Percentiles rank a stretch among this genome's conserved stretches.
These are phyloP conservation scores for Hemileccinum impolitum DNA, from an alignment of 768 basidiomycete species.

Conservation along the genomic window DNA sequence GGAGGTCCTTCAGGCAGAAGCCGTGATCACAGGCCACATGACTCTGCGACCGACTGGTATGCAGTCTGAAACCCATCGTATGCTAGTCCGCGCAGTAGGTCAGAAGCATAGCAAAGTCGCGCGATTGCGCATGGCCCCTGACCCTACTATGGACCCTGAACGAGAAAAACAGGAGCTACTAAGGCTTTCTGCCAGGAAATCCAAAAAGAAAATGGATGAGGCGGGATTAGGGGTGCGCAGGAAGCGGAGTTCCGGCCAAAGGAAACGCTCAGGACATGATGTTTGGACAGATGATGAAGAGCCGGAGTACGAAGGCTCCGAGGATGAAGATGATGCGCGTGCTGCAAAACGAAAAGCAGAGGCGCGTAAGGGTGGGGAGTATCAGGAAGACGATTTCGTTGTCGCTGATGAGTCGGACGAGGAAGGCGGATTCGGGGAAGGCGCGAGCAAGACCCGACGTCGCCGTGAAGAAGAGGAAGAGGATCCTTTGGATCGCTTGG, in stretches of 20 bases:
- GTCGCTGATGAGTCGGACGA: constrained; percentile 77
- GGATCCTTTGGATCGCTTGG: constrained; percentile 66
- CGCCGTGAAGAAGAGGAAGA: constrained; percentile 45
- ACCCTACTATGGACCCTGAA: constrained; percentile 73
- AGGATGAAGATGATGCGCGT: constrained; percentile 54
- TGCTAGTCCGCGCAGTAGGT: constrained; percentile 82
- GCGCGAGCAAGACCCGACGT: constrained; percentile 34
- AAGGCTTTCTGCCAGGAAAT: constrained; percentile 61
- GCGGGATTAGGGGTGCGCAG: constrained; percentile 47
- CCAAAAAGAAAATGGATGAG: constrained; percentile 54
- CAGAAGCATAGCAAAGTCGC: constrained; percentile 83
- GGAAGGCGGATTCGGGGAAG: constrained; percentile 41
- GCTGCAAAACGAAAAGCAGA: constrained; percentile 43
- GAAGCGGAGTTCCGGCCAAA: constrained; percentile 43
- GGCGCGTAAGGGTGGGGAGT: constrained; percentile 61
- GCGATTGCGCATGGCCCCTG: constrained; percentile 75
- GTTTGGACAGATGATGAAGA: constrained; percentile 72
- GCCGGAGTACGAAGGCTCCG: constrained; percentile 51
- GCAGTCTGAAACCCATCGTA: constrained; percentile 86
- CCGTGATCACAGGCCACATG: constrained; percentile 79
- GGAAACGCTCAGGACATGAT: constrained; percentile 42
- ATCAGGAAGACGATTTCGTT: constrained; percentile 83
- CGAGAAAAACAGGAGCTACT: constrained; percentile 66
- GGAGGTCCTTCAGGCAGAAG: constrained; percentile 83
- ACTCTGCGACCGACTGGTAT: constrained; percentile 82